phyloP scores from a whole-genome alignment of 768 basidiomycete genomes.

The Xerocomellus amylosporus region DNA sequence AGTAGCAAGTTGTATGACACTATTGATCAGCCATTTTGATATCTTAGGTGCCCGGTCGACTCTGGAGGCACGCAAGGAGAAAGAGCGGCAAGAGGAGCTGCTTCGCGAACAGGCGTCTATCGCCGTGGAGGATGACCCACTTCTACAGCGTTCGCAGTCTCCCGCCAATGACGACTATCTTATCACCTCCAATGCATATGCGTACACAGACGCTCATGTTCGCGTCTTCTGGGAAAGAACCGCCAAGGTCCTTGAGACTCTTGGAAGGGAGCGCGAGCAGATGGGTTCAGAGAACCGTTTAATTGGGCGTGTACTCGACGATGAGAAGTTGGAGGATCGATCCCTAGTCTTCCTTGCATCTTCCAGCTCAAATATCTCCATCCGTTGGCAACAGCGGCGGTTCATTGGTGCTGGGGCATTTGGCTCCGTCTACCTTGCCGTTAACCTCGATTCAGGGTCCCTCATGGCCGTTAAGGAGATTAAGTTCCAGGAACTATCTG shows the following conservation, averaged over 20 bases:
- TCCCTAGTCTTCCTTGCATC: constrained; percentile 93
- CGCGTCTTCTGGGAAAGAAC: constrained; percentile 76
- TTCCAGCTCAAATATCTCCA: constrained; percentile 91
- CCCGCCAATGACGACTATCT: constrained; percentile 37
- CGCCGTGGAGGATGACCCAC: constrained; percentile 45
- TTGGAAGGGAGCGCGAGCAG: constrained; percentile 64
- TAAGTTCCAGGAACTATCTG: constrained; percentile 91
- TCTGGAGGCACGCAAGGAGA: constrained; percentile 84
- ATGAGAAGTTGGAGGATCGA: constrained; percentile 90
- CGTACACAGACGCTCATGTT: constrained; percentile 61
- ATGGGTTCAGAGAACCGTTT: constrained; percentile 68
- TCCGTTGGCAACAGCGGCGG: constrained; percentile 97
- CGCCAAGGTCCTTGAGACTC: constrained; percentile 50
- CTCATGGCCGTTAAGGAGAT: constrained; percentile 99
- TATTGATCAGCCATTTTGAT: constrained; percentile 97
- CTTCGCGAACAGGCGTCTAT: constrained; percentile 53
- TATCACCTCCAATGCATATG: constrained; percentile 30
- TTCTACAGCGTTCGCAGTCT: constrained; percentile 41
- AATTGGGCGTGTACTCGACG: constrained; percentile 89
- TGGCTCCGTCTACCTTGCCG: constrained; percentile 98
- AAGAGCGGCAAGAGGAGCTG: constrained; percentile 73
- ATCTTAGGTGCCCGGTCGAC: constrained; percentile 92
- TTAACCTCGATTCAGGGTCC: constrained; percentile 92
- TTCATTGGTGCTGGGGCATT: constrained; percentile 99
- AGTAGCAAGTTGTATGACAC: constrained; percentile 93